phyloP scores from a whole-genome alignment of 2,329 filamentous ascomycete genomes.

The Leptographium lundbergii region DNA sequence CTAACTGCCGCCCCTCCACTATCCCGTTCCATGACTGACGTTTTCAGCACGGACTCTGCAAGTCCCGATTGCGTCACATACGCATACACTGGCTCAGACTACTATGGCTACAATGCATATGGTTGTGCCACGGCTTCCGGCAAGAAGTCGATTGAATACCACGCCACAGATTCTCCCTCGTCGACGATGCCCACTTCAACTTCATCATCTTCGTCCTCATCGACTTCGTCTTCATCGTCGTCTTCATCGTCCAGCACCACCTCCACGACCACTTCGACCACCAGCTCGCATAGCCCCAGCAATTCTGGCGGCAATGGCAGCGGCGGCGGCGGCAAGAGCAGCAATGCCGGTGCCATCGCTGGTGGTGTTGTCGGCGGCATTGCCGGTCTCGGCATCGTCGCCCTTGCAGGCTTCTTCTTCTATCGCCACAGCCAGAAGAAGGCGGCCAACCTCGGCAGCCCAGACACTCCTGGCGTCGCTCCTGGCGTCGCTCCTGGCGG shows the following conservation, averaged over 20 bases:
- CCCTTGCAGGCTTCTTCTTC: conserved; percentile 18
- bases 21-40: background rate
- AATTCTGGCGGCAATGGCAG: background rate
- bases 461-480: background rate
- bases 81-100: conserved; percentile 14
- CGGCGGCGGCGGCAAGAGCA: conserved; percentile 1
- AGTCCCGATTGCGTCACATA: conserved; percentile 20
- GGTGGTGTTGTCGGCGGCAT: conserved; percentile 19
- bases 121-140: conserved; percentile 16
- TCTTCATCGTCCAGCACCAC: conserved; percentile 1
- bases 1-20: background rate
- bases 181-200: background rate
- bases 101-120: conserved; percentile 18
- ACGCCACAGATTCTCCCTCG: conserved; percentile 4
- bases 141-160: conserved; percentile 14
- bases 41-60: conserved; percentile 11
- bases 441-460: background rate
- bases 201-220: background rate
- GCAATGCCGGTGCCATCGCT: conserved; percentile 17
- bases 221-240: background rate
- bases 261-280: background rate
- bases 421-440: conserved; percentile 13
- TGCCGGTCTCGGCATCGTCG: conserved; percentile 18
- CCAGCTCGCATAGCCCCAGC: background rate
- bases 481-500: background rate